Base-by-base conservation (phyloP, 345 rosid genomes). In the Pistacia atlantica region DNA sequence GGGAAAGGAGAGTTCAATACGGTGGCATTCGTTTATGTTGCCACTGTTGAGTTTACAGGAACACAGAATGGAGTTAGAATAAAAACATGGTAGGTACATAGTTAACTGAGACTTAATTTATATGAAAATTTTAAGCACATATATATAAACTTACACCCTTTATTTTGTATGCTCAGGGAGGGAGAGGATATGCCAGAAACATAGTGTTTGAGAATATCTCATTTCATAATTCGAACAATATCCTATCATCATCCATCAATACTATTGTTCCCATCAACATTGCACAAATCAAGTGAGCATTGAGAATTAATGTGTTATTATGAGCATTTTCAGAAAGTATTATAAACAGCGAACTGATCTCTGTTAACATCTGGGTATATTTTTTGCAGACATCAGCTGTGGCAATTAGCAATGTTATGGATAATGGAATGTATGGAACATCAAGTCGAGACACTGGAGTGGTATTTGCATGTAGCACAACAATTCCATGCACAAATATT, bases 241-340 rank as follows among this genome's bases (percentile, higher is more conserved):
- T 52, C 89, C 94, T 33, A 88, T 90, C 67, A 80, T 88, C 37
- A 84, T 89, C 60, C 87, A 88, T 72, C 94, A 88, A 75, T 87
- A 64, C 78, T 86, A 89, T 56, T 86, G 92, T 25, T 83, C 84
- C 33, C 87, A 83, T 10, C 14, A 83, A 11, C 65, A 80, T 12
- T 87, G 91, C 83, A 67, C 69, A 70, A 83, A 81, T 59, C 72
- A 81, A 17, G 91, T 87, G 46, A 73, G 84, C 75, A 8, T 22
- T 1, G 3, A 31, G 33, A 31, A 31, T 31, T 31, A 31, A 31
- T 1, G 33, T 31, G 33, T 31, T 31, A 25, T 7, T 1, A 25
- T 25, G 25, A 25, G 25, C 25, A 25, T 25, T 25, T 25, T 25
- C 25, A 25, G 25, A 25, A 25, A 25, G 25, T 25, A 25, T 25